Evolutionary conservation across 306 rosid species (phyloP), one percentile per base, ranked within the genome.

Genomic region (Cucumis cinereus): DNA sequence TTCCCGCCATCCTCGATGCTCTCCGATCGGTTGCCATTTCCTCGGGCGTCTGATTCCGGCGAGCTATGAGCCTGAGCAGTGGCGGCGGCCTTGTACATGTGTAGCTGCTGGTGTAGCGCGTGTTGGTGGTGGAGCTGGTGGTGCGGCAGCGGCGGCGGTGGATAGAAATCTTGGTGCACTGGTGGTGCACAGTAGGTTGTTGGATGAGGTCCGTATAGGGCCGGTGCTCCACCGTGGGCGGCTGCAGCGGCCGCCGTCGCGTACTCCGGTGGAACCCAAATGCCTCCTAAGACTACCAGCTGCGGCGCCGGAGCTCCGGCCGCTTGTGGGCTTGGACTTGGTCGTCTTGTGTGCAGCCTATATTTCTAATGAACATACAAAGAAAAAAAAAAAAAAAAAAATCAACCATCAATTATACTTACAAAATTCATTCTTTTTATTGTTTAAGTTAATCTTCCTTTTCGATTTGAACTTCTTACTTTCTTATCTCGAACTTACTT

Each of bases 261-360:
- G 45, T 95, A 95, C 79, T 95, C 99, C 8, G 90, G 96, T 66
- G 91, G 96, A 71, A 95, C 99, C 99, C 99, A 95, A 56, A 95
- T 92, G 47, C 99, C 93, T 19, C 99, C 96, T 20, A 92, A 83
- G 61, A 95, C 96, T 7, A 95, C 98, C 2, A 95, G 80, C 60
- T 90, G 99, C 0, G 98, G 91, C 1, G 92, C 70, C 24, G 89
- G 91, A 45, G 85, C 86, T 57, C 92, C 97, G 5, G 79, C 61
- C n/a, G 86, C 47, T 74, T 90, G 99, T 82, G 96, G 89, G 84
- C 87, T 89, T 77, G 97, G 93, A 80, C 98, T 90, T 11, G 98
- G 99, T 77, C 99, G 82, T 81, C 99, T 89, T 0, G 99, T 95
- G 79, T 95, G 99, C 61, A 95, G 93, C 84, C 99, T 90, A 54